Percentiles rank a stretch among this genome's conserved stretches.
Evolutionary conservation across 2,329 filamentous ascomycete species (phyloP).

Genomic region (Gliomastix tumulicola): DNA sequence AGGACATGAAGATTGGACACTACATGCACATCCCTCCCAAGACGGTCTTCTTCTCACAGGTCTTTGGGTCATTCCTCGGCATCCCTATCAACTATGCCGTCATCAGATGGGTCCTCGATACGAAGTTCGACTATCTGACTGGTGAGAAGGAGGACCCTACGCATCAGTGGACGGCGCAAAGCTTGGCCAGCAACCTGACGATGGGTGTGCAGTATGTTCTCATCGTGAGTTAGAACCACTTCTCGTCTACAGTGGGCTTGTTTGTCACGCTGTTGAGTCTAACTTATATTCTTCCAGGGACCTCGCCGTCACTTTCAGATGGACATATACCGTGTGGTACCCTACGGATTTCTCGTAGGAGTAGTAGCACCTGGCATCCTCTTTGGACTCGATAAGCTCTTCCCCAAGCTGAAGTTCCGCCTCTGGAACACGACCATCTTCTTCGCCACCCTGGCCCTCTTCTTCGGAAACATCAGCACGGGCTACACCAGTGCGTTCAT

Average conservation of each 20-base stretch:
- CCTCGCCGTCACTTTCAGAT: conserved; percentile 41
- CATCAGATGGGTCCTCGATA: conserved; percentile 51
- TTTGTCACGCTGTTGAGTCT: not conserved
- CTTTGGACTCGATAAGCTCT: conserved; percentile 42
- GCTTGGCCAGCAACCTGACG: conserved; percentile 41
- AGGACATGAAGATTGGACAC: conserved; percentile 58
- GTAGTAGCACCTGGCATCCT: conserved; percentile 36
- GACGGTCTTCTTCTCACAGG: conserved; percentile 52
- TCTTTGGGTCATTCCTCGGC: conserved; percentile 48
- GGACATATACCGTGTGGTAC: conserved; percentile 38
- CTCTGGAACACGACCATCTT: conserved; percentile 58
- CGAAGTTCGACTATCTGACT: conserved; percentile 47
- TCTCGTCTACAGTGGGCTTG: not conserved
- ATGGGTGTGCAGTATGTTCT: conserved; percentile 54
- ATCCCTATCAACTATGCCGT: conserved; percentile 56
- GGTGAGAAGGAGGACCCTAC: conserved; percentile 44
- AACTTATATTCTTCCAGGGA: too few species aligned
- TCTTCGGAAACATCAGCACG: conserved; percentile 56
- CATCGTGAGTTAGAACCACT: conserved; percentile 27
- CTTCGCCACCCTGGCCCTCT: conserved; percentile 45
- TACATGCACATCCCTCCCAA: conserved; percentile 56
- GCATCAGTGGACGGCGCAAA: conserved; percentile 55
- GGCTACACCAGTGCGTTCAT: conserved; percentile 50
- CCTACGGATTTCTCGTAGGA: conserved; percentile 46
- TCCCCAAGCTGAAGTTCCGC: conserved; percentile 45